These are phyloP conservation scores for Saccharomyces cerevisiae DNA, from an alignment of 805 yeast genomes.

Conservation along the genomic window DNA sequence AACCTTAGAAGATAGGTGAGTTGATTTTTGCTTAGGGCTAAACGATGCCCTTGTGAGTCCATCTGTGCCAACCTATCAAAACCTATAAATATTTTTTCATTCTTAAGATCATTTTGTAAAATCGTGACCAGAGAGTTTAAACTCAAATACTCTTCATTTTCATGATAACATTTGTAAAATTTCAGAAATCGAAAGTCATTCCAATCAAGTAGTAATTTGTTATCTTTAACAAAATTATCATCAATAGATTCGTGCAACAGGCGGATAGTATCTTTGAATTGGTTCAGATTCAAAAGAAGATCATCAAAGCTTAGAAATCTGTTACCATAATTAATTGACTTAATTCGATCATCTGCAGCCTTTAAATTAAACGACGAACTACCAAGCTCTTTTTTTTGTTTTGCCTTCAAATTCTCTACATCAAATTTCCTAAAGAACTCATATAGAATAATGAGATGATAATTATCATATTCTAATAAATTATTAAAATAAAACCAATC, in stretches of 20 bases:
- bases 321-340: constrained; percentile 33
- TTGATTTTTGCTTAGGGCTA: constrained; percentile 32
- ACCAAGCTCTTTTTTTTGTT: neutral
- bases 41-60: constrained; percentile 24
- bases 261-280: constrained; percentile 29
- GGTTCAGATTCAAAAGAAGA: constrained; percentile 23
- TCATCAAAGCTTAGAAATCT: constrained; percentile 34
- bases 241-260: constrained; percentile 28
- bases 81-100: constrained; percentile 30
- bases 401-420: constrained; percentile 14
- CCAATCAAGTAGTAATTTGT: constrained; percentile 31
- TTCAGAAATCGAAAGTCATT: constrained; percentile 23
- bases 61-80: constrained; percentile 25
- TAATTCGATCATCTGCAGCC: constrained; percentile 17
- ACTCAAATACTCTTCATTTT: constrained; percentile 26
- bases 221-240: constrained; percentile 22
- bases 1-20: constrained; percentile 27
- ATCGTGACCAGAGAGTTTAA: constrained; percentile 35
- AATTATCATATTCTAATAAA: constrained; percentile 39
- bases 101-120: constrained; percentile 34
- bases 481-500: constrained; percentile 74
- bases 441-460: constrained; percentile 45
- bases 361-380: constrained; percentile 14
- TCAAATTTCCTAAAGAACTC: constrained; percentile 46
- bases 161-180: constrained; percentile 17